Evolutionary conservation across 805 yeast species (phyloP), one percentile per base, ranked within the genome.

Genomic region (Crinitomyces ghanaensis): DNA sequence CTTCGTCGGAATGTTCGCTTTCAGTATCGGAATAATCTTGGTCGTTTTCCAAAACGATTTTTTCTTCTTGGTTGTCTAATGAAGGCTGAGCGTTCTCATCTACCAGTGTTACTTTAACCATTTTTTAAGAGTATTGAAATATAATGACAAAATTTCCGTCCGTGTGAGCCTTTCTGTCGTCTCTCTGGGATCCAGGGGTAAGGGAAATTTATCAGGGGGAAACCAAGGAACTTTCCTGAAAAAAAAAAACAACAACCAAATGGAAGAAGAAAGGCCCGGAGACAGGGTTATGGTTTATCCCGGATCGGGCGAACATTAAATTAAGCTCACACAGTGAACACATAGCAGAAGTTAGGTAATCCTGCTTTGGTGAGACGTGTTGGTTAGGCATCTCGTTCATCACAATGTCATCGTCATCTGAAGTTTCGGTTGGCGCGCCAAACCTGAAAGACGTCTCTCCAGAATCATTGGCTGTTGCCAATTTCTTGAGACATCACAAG

Each of bases 71-170:
- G n/a, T n/a, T n/a, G 34, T 63, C 63, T 12, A 13, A 17, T 11
- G 30, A 8, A 14, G 33, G 34, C 21, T 48, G 57, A 27, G 53
- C 58, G 56, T 48, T 46, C 22, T 60, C 61, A 47, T 59, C 65
- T 44, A 79, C 69, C 61, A 74, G 77, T 32, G 83, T 77, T 49
- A 80, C 72, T 50, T 74, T 75, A 45, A 80, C 91, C 91, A 80
- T 80, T 41, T 38, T 60, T 26, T 23, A 7, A 17, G 14, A 5
- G 17, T 20, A 6, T 28, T 28, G 28, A 21, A n/a, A n/a, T n/a
- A n/a, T n/a, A n/a, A n/a, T n/a, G n/a, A n/a, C n/a, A n/a, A n/a
- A n/a, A n/a, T n/a, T n/a, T n/a, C n/a, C n/a, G n/a, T n/a, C n/a
- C n/a, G n/a, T n/a, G n/a, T n/a, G n/a, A n/a, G n/a, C n/a, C n/a